Evolutionary conservation across 768 basidiomycete genomes (phyloP).

Genomic region (Postia placenta): DNA sequence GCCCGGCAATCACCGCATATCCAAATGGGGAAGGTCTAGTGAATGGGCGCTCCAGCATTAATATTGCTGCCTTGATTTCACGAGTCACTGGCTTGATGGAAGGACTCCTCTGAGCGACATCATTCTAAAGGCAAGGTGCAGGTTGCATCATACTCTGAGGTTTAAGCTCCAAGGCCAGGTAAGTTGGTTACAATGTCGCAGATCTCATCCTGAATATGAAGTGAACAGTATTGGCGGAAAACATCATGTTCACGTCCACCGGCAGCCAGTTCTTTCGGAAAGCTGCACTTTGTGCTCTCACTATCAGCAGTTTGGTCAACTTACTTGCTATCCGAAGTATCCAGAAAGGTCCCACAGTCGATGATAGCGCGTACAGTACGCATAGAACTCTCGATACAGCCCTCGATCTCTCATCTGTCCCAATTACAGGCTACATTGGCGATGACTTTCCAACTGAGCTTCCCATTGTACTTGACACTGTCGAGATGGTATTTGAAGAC

Average conservation of each 20-base stretch:
- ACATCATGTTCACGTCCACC: background rate
- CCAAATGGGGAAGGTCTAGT: too few species aligned
- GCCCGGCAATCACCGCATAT: too few species aligned
- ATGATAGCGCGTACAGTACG: background rate
- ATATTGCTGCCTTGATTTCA: too few species aligned
- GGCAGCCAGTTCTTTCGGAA: background rate
- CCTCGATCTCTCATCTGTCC: background rate
- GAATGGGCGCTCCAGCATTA: too few species aligned
- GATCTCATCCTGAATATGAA: too few species aligned
- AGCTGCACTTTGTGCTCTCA: background rate
- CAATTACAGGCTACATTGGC: background rate
- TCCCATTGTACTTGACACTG: background rate
- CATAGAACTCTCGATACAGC: background rate
- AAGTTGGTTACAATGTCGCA: too few species aligned
- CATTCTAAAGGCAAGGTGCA: too few species aligned
- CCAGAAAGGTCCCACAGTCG: background rate
- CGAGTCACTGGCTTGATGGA: too few species aligned
- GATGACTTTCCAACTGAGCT: conserved; percentile 1
- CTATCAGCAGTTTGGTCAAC: background rate
- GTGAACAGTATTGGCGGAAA: background rate
- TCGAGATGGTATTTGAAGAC: conserved; percentile 1
- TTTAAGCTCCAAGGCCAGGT: too few species aligned
- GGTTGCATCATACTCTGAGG: too few species aligned
- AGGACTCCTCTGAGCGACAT: too few species aligned
- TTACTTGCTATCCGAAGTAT: background rate